These are phyloP conservation scores for Caloboletus firmus DNA, from an alignment of 1,284 basidiomycete species.

Conservation along the genomic window DNA sequence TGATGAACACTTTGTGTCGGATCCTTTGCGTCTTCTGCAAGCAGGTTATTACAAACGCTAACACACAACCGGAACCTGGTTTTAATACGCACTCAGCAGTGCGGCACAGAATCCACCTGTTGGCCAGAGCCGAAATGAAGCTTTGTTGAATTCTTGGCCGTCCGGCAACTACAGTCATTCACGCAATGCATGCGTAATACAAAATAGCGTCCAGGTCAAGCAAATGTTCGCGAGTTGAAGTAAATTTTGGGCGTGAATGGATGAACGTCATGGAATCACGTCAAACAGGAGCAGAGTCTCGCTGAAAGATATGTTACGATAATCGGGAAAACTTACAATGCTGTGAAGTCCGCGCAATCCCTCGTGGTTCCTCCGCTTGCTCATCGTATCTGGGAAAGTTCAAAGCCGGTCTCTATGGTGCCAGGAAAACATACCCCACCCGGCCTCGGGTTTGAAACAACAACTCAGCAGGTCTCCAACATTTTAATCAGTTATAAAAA, in stretches of 20 bases:
- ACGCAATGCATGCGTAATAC: not conserved
- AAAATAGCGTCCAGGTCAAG: not conserved
- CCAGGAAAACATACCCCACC: not conserved
- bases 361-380: constrained; percentile 89
- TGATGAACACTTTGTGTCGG: not conserved
- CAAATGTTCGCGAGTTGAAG: not conserved
- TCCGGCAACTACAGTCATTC: not conserved
- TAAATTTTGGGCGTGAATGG: too few species aligned
- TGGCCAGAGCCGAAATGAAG: not conserved
- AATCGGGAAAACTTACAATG: too few species aligned
- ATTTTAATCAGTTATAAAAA: not conserved
- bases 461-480: not conserved
- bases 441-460: not conserved
- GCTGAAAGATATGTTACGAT: too few species aligned
- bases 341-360: too few species aligned
- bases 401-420: not conserved
- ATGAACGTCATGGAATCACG: too few species aligned
- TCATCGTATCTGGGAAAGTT: constrained; percentile 37
- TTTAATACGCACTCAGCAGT: not conserved
- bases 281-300: too few species aligned
- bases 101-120: not conserved
- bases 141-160: too few species aligned
- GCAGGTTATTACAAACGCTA: not conserved
- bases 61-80: not conserved
- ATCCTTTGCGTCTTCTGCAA: not conserved